Base-by-base conservation (phyloP, 139 green algal species). In the Dunaliella primolecta region DNA sequence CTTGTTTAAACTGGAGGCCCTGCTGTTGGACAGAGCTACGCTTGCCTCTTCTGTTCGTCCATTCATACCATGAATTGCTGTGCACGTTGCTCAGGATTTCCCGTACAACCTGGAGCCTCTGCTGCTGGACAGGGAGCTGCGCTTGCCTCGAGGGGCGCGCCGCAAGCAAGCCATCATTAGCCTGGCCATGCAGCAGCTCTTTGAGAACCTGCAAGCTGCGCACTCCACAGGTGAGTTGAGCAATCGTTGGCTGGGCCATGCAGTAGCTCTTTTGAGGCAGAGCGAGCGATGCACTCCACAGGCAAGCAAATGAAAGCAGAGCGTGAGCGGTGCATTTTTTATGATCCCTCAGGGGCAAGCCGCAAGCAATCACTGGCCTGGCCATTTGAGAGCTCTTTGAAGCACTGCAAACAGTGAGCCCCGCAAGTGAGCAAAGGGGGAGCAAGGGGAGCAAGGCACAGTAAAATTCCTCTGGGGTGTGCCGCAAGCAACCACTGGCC, bases 21-120 rank as follows among this genome's bases (percentile, higher is more conserved):
- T n/a, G n/a, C n/a, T n/a, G n/a, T n/a, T n/a, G n/a, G n/a, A n/a
- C n/a, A n/a, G n/a, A n/a, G n/a, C n/a, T n/a, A n/a, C n/a, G n/a
- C n/a, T n/a, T n/a, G n/a, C n/a, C n/a, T n/a, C n/a, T n/a, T n/a
- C n/a, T n/a, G n/a, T n/a, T n/a, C n/a, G n/a, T n/a, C n/a, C n/a
- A n/a, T n/a, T n/a, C n/a, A n/a, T n/a, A n/a, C n/a, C n/a, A n/a
- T n/a, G n/a, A n/a, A n/a, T n/a, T n/a, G n/a, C n/a, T n/a, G n/a
- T n/a, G n/a, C n/a, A n/a, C n/a, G n/a, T n/a, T n/a, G 15, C 46
- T 64, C 78, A 82, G 71, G 93, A 98, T 21, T 99, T 98, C 81
- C 97, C 97, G 2, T 96, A 96, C 90, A 98, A 98, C 87, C 32
- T 97, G 85, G 96, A 98, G 93, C 84, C 85, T 31, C 64, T 92